Percentiles rank a stretch among this genome's conserved stretches.
Evolutionary conservation across 345 rosid species (phyloP).

Genomic region (Stellera chamaejasme): DNA sequence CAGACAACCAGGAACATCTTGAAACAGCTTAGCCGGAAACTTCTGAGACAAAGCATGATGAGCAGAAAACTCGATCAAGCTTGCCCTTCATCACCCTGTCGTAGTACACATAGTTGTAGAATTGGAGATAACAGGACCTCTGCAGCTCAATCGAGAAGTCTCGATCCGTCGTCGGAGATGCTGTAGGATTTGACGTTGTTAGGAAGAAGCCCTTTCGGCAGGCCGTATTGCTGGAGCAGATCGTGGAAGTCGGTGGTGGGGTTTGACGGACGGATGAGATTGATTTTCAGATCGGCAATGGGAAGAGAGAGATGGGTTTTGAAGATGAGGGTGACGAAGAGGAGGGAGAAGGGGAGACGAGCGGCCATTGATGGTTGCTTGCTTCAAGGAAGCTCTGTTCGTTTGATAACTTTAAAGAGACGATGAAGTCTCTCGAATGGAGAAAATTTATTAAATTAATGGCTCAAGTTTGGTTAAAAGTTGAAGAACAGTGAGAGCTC

Average conservation of each 20-base stretch:
- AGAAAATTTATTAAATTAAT: too few relatives aligned
- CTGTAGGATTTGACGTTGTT: constrained; percentile 49
- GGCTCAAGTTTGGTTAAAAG: too few relatives aligned
- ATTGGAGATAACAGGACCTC: constrained; percentile 45
- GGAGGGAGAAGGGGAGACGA: neutral
- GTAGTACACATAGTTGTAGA: constrained; percentile 47
- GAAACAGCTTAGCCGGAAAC: constrained; percentile 51
- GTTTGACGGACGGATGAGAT: constrained; percentile 9
- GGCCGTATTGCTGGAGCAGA: constrained; percentile 50
- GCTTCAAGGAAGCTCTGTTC: too few relatives aligned
- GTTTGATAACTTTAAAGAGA: too few relatives aligned
- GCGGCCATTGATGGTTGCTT: constrained; percentile 14
- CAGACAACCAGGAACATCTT: constrained; percentile 56
- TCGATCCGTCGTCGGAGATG: constrained; percentile 38
- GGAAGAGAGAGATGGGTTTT: constrained; percentile 20
- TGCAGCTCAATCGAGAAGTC: constrained; percentile 39
- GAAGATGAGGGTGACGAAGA: constrained; percentile 16
- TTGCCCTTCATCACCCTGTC: constrained; percentile 42
- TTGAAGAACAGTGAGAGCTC: too few relatives aligned
- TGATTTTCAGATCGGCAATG: constrained; percentile 1
- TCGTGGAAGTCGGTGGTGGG: constrained; percentile 47
- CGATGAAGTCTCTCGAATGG: too few relatives aligned
- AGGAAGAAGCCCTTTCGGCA: constrained; percentile 69
- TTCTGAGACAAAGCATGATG: constrained; percentile 54
- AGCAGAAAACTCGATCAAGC: constrained; percentile 46